Conservation (phyloP, 2,329 filamentous ascomycete species). For the Hypoxylon rubiginosum region DNA sequence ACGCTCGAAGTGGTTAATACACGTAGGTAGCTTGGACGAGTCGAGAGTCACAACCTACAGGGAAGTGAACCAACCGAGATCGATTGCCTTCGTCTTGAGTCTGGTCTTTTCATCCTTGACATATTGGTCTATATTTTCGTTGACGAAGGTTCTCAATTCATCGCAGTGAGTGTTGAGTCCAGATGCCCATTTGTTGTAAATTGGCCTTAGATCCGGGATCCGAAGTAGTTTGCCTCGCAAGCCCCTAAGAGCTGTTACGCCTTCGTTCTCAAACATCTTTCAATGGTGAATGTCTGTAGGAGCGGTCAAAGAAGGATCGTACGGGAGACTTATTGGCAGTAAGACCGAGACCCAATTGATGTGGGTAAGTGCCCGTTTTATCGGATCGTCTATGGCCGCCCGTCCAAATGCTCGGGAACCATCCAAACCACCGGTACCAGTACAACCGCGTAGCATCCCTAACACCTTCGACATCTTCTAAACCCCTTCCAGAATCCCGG, state of each 20-base stretch:
- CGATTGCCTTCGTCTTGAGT: slow-evolving; percentile 34
- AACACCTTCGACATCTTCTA: neutral
- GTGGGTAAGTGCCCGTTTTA: slow-evolving; percentile 5
- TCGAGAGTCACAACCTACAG: slow-evolving; percentile 24
- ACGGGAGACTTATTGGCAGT: neutral
- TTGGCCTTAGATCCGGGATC: slow-evolving; percentile 39
- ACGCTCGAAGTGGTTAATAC: slow-evolving; percentile 3
- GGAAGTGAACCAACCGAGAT: slow-evolving; percentile 40
- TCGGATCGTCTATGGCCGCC: neutral
- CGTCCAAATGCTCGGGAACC: neutral
- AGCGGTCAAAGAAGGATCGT: neutral
- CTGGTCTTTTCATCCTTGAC: slow-evolving; percentile 30
- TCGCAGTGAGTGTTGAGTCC: slow-evolving; percentile 35
- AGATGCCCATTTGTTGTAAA: slow-evolving; percentile 36
- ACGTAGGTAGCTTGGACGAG: neutral
- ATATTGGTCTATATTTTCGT: slow-evolving; percentile 38
- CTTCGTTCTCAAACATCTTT: slow-evolving; percentile 20
- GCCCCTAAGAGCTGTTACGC: slow-evolving; percentile 19
- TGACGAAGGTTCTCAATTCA: slow-evolving; percentile 24
- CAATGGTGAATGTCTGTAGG: neutral
- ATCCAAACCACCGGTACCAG: too few relatives aligned
- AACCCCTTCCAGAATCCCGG: neutral
- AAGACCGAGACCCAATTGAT: neutral
- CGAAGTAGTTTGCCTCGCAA: slow-evolving; percentile 23
- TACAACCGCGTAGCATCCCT: neutral